Conservation (phyloP, 257 asterid species). For the Solanum ossicruentum region DNA sequence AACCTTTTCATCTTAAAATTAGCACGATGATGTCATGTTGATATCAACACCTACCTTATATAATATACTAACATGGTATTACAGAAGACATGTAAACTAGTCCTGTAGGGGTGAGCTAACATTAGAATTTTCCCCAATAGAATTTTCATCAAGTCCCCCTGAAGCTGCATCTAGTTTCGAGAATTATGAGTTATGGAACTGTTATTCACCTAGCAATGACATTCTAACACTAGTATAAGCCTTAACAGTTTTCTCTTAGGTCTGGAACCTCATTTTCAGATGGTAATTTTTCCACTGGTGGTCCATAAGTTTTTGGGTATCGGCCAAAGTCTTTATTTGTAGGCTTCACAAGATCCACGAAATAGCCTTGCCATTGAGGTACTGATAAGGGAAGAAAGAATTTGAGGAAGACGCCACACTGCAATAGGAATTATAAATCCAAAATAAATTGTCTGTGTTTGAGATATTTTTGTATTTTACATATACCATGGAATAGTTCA, state of each 20-base stretch:
- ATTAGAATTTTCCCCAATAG: no score
- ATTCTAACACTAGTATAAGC: background rate
- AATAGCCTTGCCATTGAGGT: slow-evolving; percentile 33
- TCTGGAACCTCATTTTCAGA: slow-evolving; percentile 5
- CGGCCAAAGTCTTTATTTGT: slow-evolving; percentile 24
- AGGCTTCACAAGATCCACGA: slow-evolving; percentile 44
- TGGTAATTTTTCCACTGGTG: slow-evolving; percentile 21
- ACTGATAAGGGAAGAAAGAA: slow-evolving; percentile 9
- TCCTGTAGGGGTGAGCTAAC: no score
- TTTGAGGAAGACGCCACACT: background rate
- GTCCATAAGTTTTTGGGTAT: slow-evolving; percentile 36
- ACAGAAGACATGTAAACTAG: no score
- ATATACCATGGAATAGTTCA: no score
- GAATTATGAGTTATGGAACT: background rate
- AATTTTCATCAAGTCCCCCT: background rate
- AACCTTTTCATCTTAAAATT: no score
- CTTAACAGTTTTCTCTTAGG: background rate
- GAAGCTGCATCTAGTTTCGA: no score
- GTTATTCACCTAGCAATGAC: background rate
- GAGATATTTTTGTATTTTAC: no score
- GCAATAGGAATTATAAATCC: background rate
- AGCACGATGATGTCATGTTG: no score
- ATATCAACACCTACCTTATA: no score
- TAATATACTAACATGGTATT: no score
- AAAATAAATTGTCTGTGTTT: background rate